A percentile compares a stretch with the other conserved stretches of the same genome.
Evolutionary conservation across 129 eudicot genomes (phyloP).

Genomic region (Apium graveolens): DNA sequence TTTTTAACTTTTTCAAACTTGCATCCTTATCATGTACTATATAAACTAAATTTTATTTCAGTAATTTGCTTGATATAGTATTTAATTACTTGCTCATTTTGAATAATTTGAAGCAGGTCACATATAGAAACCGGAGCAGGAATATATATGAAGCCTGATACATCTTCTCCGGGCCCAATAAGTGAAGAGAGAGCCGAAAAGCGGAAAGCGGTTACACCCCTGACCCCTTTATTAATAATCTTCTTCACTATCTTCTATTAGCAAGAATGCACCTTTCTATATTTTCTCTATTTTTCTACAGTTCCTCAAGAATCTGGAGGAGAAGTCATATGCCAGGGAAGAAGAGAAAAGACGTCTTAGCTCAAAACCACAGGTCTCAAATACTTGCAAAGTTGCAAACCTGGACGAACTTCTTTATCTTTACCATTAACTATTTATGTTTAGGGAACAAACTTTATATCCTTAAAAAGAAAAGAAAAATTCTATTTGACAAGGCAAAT

Average conservation of each 20-base stretch:
- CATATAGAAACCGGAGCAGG: constrained; percentile 26
- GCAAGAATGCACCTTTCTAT: neutral
- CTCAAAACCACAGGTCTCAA: constrained; percentile 45
- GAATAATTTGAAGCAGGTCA: constrained; percentile 26
- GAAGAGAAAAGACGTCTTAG: constrained; percentile 38
- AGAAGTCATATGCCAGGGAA: constrained; percentile 50
- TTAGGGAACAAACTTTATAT: neutral
- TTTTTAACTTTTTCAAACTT: neutral
- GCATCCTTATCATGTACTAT: neutral
- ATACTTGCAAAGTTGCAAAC: constrained; percentile 1
- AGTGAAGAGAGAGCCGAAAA: constrained; percentile 48
- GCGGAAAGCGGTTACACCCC: constrained; percentile 54
- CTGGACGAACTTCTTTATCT: neutral
- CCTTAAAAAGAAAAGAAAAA: neutral
- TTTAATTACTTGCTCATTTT: neutral
- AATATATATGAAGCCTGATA: constrained; percentile 25
- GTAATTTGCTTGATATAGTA: neutral
- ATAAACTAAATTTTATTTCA: neutral
- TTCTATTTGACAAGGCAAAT: neutral
- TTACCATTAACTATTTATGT: neutral
- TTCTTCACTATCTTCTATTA: neutral
- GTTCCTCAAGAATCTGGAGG: constrained; percentile 46
- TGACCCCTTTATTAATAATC: neutral
- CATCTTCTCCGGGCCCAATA: constrained; percentile 42
- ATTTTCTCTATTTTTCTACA: constrained; percentile 2